Conservation (phyloP, 78 protist species). For the Mantamonas sphyraenae region DNA sequence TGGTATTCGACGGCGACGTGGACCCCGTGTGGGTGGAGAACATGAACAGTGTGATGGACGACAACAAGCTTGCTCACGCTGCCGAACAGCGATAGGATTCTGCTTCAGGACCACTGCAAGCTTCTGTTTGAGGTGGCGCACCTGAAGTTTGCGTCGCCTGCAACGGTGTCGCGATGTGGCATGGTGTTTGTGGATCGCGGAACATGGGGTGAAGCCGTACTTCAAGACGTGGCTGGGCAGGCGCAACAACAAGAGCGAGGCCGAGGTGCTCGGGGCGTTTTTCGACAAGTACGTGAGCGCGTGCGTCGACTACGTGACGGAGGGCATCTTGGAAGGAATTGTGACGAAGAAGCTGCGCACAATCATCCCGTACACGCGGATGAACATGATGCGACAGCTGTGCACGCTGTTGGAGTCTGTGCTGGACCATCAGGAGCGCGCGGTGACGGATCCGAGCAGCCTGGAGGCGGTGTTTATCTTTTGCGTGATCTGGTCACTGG, state of each 20-base stretch:
- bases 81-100: slow-evolving; percentile 86
- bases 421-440: slow-evolving; percentile 15
- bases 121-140: slow-evolving; percentile 81
- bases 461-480: slow-evolving; percentile 54
- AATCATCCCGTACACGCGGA: slow-evolving; percentile 24
- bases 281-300: slow-evolving; percentile 45
- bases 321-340: slow-evolving; percentile 47
- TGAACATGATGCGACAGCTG: slow-evolving; percentile 44
- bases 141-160: slow-evolving; percentile 86
- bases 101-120: slow-evolving; percentile 43
- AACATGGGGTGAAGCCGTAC: slow-evolving; percentile 61
- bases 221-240: slow-evolving; percentile 26
- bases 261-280: slow-evolving; percentile 17
- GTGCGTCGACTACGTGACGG: slow-evolving; percentile 27
- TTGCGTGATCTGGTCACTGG: slow-evolving; percentile 59
- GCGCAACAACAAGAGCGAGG: neutral
- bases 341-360: neutral
- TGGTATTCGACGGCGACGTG: slow-evolving; percentile 79
- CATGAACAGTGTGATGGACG: slow-evolving; percentile 93
- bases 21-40: slow-evolving; percentile 84
- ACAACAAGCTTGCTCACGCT: slow-evolving; percentile 86
- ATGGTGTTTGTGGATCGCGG: slow-evolving; percentile 89
- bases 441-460: slow-evolving; percentile 11
- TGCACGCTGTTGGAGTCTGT: slow-evolving; percentile 30
- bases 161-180: slow-evolving; percentile 88